phyloP scores from a whole-genome alignment of 176 grass and related monocot genomes.

The Oryza officinalis region DNA sequence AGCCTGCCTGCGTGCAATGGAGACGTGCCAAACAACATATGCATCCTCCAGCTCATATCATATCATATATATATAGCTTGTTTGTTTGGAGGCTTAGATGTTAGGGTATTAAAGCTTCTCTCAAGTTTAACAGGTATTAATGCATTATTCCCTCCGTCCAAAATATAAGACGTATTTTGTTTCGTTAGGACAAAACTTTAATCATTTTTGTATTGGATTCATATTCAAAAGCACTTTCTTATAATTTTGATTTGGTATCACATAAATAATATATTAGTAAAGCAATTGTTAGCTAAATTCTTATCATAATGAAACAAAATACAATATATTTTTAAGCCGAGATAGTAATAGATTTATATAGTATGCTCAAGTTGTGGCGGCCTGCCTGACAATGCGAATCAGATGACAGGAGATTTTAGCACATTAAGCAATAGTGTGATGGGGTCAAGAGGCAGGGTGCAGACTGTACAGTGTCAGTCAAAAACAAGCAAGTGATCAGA shows the following conservation, averaged over 20 bases:
- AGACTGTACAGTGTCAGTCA: slow-evolving; percentile 18
- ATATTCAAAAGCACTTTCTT: no score
- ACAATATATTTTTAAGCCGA: no score
- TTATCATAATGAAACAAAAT: no score
- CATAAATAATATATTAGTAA: no score
- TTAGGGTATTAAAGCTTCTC: background rate
- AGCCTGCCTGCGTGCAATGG: background rate
- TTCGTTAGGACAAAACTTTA: no score
- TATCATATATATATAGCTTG: no score
- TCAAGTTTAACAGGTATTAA: background rate
- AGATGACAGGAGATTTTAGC: slow-evolving; percentile 16
- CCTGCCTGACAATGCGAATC: slow-evolving; percentile 11
- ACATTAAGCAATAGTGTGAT: slow-evolving; percentile 39
- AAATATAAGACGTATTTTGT: no score
- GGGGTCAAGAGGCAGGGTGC: background rate
- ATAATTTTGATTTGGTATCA: no score
- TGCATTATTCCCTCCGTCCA: background rate
- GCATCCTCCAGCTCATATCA: slow-evolving; percentile 24
- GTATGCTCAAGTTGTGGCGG: background rate
- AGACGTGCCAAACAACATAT: slow-evolving; percentile 4
- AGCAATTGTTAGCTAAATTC: no score
- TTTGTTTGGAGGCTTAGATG: background rate
- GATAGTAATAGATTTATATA: background rate
- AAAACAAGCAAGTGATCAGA: background rate
- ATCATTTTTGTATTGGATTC: no score